Evolutionary conservation across 2,329 filamentous ascomycete genomes (phyloP).

Genomic region (Cordyceps cateniannulata): DNA sequence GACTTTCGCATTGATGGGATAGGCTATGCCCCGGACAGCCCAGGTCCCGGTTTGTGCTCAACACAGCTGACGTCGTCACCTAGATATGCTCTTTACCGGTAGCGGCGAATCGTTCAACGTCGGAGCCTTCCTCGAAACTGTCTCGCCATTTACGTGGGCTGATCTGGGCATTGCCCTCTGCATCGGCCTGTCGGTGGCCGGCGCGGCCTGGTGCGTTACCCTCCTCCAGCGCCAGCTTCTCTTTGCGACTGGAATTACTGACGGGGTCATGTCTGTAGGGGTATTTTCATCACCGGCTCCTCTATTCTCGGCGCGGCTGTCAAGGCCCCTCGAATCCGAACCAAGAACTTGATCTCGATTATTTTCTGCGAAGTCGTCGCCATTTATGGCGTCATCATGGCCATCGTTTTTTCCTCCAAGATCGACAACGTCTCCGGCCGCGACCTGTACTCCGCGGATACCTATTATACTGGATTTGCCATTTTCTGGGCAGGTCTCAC

Average conservation of each 20-base stretch:
- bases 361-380: conserved; percentile 99
- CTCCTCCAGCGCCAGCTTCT: conserved; percentile 25
- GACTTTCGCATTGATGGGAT: conserved; percentile 28
- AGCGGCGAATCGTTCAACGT: conserved; percentile 96
- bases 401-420: conserved; percentile 94
- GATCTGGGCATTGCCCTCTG: conserved; percentile 85
- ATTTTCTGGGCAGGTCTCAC: conserved; percentile 95
- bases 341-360: conserved; percentile 99
- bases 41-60: background rate
- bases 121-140: conserved; percentile 86
- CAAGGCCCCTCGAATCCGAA: conserved; percentile 92
- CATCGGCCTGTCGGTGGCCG: conserved; percentile 92
- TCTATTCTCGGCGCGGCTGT: conserved; percentile 97
- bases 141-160: conserved; percentile 94
- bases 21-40: background rate
- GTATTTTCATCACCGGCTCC: conserved; percentile 96
- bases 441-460: conserved; percentile 63
- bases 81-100: conserved; percentile 98
- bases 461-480: conserved; percentile 92
- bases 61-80: conserved; percentile 10
- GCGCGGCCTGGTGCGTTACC: conserved; percentile 75
- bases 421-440: conserved; percentile 60
- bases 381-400: conserved; percentile 99
- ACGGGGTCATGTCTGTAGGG: conserved; percentile 50
- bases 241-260: conserved; percentile 14